These are phyloP conservation scores for Pleurotus salmoneostramineus DNA, from an alignment of 768 basidiomycete species.

Conservation along the genomic window DNA sequence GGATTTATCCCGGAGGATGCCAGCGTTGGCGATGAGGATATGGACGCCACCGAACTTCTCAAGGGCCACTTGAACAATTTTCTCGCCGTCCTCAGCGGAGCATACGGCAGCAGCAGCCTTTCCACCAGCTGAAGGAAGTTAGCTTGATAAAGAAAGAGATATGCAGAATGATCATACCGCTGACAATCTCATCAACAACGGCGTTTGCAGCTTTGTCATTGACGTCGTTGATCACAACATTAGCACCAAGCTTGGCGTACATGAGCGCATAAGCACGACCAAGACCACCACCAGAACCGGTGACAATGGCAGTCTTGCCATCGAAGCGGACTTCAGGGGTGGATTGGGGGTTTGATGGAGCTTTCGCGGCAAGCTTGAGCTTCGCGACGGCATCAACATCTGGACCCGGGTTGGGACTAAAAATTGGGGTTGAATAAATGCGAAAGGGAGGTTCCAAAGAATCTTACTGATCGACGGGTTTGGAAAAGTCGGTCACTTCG, in stretches of 20 bases:
- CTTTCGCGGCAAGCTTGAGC: constrained; percentile 58
- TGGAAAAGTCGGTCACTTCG: constrained; percentile 76
- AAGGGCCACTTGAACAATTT: constrained; percentile 81
- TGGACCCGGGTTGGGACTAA: constrained; percentile 58
- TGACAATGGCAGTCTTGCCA: constrained; percentile 89
- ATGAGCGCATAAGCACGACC: constrained; percentile 90
- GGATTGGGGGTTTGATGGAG: constrained; percentile 67
- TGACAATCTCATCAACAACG: constrained; percentile 84
- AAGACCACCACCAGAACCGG: constrained; percentile 92
- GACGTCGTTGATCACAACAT: constrained; percentile 95
- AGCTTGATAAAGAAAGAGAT: not conserved
- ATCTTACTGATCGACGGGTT: constrained; percentile 58
- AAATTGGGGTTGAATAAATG: constrained; percentile 11
- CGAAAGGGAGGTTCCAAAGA: not conserved
- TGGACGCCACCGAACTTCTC: constrained; percentile 89
- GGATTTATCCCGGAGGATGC: constrained; percentile 90
- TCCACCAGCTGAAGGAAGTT: constrained; percentile 62
- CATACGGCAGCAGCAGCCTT: constrained; percentile 80
- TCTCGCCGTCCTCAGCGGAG: constrained; percentile 90
- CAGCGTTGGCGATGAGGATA: constrained; percentile 88
- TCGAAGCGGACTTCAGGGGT: constrained; percentile 75
- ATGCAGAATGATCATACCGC: constrained; percentile 41
- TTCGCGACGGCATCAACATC: constrained; percentile 60
- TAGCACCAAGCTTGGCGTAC: constrained; percentile 91
- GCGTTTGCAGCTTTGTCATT: constrained; percentile 78